These are phyloP conservation scores for Aspergillus texensis DNA, from an alignment of 2,329 filamentous ascomycete genomes.

Conservation along the genomic window DNA sequence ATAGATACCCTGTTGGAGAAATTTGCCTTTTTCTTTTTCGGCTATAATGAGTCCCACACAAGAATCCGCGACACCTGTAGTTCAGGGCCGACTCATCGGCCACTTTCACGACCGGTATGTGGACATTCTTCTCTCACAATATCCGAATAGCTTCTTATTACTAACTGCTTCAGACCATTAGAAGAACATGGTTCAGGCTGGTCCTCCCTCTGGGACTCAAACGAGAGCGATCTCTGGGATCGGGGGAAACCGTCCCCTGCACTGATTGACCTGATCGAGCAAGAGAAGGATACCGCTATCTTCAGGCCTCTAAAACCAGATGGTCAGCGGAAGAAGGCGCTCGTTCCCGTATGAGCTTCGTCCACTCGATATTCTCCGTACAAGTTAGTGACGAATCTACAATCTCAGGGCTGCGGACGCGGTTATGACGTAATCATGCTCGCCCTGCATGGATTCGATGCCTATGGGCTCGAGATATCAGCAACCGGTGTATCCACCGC, in stretches of 20 bases:
- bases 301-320: conserved; percentile 21
- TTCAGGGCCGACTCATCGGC: background rate
- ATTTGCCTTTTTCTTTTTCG: background rate
- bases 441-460: conserved; percentile 36
- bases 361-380: background rate
- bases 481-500: conserved; percentile 22
- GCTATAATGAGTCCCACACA: background rate
- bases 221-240: conserved; percentile 34
- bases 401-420: conserved; percentile 33
- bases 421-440: conserved; percentile 38
- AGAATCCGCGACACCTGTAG: background rate
- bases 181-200: conserved; percentile 8
- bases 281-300: conserved; percentile 15
- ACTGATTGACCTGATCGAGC: conserved; percentile 32
- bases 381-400: background rate
- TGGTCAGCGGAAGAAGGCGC: conserved; percentile 26
- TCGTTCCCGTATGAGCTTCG: conserved; percentile 30
- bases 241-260: conserved; percentile 34
- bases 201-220: conserved; percentile 27
- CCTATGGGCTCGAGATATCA: conserved; percentile 34
- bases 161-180: background rate
- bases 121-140: background rate
- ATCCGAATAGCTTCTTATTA: too few relatives aligned
- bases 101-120: background rate
- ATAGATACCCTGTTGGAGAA: too few relatives aligned